A percentile compares a stretch with the other conserved stretches of the same genome.
phyloP scores from a whole-genome alignment of 805 yeast genomes.

The Tetrapisispora phaffii region DNA sequence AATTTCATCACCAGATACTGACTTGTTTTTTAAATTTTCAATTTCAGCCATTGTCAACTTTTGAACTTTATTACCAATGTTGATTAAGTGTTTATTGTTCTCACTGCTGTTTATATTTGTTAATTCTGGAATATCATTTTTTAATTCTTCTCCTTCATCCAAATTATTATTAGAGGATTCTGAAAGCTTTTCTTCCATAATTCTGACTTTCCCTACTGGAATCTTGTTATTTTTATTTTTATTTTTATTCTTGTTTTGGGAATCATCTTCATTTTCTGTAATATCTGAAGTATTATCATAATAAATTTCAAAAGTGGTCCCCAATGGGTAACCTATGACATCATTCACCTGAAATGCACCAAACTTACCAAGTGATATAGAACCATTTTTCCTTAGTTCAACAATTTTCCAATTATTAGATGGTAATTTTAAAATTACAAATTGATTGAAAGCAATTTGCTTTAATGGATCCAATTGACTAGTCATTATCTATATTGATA shows the following conservation, averaged over 20 bases:
- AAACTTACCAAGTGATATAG: conserved; percentile 77
- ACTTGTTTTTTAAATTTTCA: conserved; percentile 66
- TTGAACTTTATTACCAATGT: conserved; percentile 65
- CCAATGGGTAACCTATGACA: conserved; percentile 72
- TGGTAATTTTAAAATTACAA: conserved; percentile 64
- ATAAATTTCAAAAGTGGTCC: conserved; percentile 78
- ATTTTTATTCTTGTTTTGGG: conserved; percentile 8
- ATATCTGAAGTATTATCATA: conserved; percentile 28
- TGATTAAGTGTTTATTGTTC: conserved; percentile 53
- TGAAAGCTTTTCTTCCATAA: conserved; percentile 6
- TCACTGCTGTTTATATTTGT: conserved; percentile 38
- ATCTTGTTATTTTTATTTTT: conserved; percentile 15
- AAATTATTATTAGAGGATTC: background rate
- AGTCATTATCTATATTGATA: background rate
- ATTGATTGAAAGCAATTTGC: conserved; percentile 23
- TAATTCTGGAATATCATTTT: conserved; percentile 21
- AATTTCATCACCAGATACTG: conserved; percentile 44
- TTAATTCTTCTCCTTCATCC: background rate
- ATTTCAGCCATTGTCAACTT: conserved; percentile 70
- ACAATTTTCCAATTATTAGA: conserved; percentile 70
- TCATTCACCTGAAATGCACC: conserved; percentile 73
- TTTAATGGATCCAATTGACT: conserved; percentile 20
- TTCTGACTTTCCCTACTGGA: conserved; percentile 21
- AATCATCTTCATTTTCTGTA: background rate
- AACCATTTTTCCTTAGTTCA: conserved; percentile 49